Base-by-base conservation (phyloP, 2,329 filamentous ascomycete genomes). In the Aspergillus aculeatinus region DNA sequence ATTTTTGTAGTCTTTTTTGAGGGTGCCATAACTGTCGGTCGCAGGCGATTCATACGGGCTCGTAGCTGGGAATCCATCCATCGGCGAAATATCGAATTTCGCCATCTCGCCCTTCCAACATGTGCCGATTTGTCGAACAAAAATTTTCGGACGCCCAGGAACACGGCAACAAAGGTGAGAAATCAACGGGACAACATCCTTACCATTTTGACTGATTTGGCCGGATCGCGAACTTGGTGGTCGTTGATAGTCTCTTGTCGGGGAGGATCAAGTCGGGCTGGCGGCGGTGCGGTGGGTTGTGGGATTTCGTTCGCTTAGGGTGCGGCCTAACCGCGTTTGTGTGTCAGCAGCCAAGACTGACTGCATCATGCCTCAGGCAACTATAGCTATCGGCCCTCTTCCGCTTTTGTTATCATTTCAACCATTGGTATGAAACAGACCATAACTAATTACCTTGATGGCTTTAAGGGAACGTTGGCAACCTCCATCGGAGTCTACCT, bases 121-220 rank as follows among this genome's bases (percentile, higher is more conserved):
- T 53, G 51, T 39, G 58, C 56, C 55, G 16, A 42, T 42, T 53
- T 39, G 35, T 61, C 63, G 60, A 61, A 56, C 51, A 60, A 44
- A 60, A 49, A 63, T 63, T 63, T 4, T 70, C 69, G 66, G 64
- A 67, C 57, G 57, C 60, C 59, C 65, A 66, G 64, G 61, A 67
- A 60, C 58, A 65, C 62, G 66, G 64, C 63, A 68, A 60, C 57
- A 60, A 63, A 60, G 51, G 65, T 63, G 65, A 23, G 59, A 49
- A 60, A 52, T 55, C 65, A 65, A 57, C 48, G 59, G 51, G 63
- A 42, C 59, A 59, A 57, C 50, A 49, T 64, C 61, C 77, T 78
- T 79, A 79, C 77, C 77, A 79, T 79, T 77, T 78, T 79, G 76
- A 77, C 76, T 76, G 76, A 75, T 67, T 76, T 77, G 74, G 72